Conservation (phyloP, 1,139 yeast genomes). For the Debaryomycetaceae sp. region DNA sequence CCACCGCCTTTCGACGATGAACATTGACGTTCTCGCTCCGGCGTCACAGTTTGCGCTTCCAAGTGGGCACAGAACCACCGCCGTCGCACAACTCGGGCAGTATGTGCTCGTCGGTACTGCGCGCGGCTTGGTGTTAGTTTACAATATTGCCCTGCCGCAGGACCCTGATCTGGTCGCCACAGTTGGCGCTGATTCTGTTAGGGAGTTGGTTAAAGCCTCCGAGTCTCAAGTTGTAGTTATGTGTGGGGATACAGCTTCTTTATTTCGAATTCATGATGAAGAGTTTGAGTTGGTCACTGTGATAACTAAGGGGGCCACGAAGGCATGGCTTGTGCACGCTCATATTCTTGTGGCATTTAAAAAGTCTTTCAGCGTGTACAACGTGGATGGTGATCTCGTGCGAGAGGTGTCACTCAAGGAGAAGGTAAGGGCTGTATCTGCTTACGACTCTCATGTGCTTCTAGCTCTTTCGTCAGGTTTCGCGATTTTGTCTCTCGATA, state of each 20-base stretch:
- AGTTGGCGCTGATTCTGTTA: not conserved
- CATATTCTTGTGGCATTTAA: not conserved
- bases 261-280: too few relatives aligned
- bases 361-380: not conserved
- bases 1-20: slow-evolving; percentile 8
- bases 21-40: slow-evolving; percentile 26
- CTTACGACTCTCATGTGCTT: not conserved
- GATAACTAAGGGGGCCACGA: too few relatives aligned
- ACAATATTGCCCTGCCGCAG: not conserved
- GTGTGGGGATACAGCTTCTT: too few relatives aligned
- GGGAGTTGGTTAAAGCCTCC: too few relatives aligned
- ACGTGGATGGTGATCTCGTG: not conserved
- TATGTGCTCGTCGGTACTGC: not conserved
- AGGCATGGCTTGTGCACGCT: not conserved
- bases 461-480: not conserved
- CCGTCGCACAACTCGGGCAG: not conserved
- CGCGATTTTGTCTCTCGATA: not conserved
- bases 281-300: too few relatives aligned
- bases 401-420: not conserved
- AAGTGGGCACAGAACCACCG: slow-evolving; percentile 12
- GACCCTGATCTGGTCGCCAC: not conserved
- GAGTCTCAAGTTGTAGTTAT: too few relatives aligned
- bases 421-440: not conserved
- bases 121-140: not conserved
- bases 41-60: slow-evolving; percentile 17